These are phyloP conservation scores for Tremellales sp. DNA, from an alignment of 1,284 basidiomycete genomes.

Conservation along the genomic window DNA sequence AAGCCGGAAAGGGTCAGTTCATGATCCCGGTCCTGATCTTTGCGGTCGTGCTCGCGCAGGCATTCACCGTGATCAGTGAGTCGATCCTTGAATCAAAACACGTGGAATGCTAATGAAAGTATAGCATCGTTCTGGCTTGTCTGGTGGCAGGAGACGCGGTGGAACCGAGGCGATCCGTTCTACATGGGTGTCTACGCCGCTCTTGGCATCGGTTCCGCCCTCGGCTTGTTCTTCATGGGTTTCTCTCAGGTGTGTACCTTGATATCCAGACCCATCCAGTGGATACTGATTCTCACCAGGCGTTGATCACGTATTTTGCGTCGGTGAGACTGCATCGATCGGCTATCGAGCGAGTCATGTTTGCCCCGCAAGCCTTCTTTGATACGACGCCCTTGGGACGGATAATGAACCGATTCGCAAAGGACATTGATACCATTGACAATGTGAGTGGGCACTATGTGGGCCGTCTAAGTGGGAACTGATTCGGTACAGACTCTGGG, in stretches of 20 bases:
- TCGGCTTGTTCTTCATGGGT: constrained; percentile 55
- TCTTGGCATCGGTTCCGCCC: constrained; percentile 53
- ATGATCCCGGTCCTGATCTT: constrained; percentile 53
- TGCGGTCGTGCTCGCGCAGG: constrained; percentile 40
- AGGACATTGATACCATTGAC: constrained; percentile 83
- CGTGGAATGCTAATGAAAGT: too few species aligned
- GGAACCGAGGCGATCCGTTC: constrained; percentile 39
- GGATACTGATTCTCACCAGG: too few species aligned
- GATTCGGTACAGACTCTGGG: constrained; percentile 50
- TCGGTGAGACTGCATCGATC: constrained; percentile 55
- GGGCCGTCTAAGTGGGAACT: constrained; percentile 42
- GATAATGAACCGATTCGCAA: constrained; percentile 79
- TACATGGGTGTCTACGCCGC: constrained; percentile 58
- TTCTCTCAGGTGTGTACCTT: too few species aligned
- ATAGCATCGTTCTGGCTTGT: constrained; percentile 55
- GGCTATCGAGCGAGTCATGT: constrained; percentile 61
- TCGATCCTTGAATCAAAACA: constrained; percentile 36
- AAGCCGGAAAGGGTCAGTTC: constrained; percentile 51
- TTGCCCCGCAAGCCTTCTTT: constrained; percentile 81
- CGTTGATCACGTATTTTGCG: constrained; percentile 60
- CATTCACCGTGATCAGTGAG: constrained; percentile 39
- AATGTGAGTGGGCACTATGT: too few species aligned
- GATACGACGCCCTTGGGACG: constrained; percentile 87
- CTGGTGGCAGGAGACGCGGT: constrained; percentile 66
- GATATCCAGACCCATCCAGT: too few species aligned